These are phyloP conservation scores for Psophocarpus tetragonolobus DNA, from an alignment of 306 rosid species.

Conservation along the genomic window DNA sequence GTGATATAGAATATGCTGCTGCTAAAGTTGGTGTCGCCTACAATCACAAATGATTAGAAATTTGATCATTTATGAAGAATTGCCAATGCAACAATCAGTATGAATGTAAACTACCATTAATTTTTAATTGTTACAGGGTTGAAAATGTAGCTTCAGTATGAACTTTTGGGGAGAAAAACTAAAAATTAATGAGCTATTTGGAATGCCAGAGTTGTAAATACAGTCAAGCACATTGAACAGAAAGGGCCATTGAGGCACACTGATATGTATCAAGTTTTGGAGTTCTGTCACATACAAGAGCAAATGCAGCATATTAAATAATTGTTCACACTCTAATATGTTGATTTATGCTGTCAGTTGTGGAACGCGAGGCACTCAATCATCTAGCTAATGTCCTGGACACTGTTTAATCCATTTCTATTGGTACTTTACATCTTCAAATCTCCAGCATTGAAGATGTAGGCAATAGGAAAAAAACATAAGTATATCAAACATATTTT, in stretches of 20 bases:
- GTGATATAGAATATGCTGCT: constrained; percentile 83
- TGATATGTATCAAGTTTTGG: not conserved
- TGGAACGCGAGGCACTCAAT: not conserved
- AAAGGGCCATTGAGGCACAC: not conserved
- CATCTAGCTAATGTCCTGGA: not conserved
- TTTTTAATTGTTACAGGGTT: not conserved
- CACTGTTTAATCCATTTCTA: not conserved
- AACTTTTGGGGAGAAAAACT: not conserved
- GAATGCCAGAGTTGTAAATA: not conserved
- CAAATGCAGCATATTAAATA: not conserved
- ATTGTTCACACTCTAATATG: not conserved
- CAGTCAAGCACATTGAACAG: not conserved
- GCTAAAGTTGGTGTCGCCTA: constrained; percentile 94
- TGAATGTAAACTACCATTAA: not conserved
- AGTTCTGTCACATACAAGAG: not conserved
- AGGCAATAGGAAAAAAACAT: not conserved
- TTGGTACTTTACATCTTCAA: not conserved
- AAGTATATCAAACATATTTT: not conserved
- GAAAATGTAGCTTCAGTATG: not conserved
- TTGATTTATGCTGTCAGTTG: not conserved
- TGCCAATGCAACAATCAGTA: not conserved
- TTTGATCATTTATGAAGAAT: not conserved
- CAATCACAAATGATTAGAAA: constrained; percentile 16
- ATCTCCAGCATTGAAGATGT: not conserved
- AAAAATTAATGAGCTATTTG: not conserved